Base-by-base conservation (phyloP, 768 basidiomycete genomes). In the Trametopsis cervina region DNA sequence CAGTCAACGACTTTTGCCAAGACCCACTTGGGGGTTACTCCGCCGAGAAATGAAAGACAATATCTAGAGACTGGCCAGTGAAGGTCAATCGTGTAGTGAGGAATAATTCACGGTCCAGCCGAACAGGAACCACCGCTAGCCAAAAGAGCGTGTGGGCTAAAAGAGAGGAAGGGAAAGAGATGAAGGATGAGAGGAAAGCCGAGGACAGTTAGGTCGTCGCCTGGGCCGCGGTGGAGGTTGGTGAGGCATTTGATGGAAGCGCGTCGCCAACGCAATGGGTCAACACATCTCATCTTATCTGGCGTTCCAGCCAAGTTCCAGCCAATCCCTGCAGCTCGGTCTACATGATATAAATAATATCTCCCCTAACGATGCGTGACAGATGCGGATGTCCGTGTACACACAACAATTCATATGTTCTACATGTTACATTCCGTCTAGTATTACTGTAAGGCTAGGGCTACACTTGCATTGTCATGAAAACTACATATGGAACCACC, bases 401-500 rank as follows among this genome's bases (percentile, higher is more conserved):
- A n/a, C n/a, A n/a, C n/a, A n/a, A n/a, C n/a, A n/a, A n/a, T n/a
- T n/a, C n/a, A n/a, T n/a, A n/a, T n/a, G n/a, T n/a, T n/a, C n/a
- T n/a, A n/a, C n/a, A n/a, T n/a, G n/a, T n/a, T n/a, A n/a, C n/a
- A n/a, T n/a, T n/a, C n/a, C n/a, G n/a, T n/a, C n/a, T n/a, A n/a
- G n/a, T n/a, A n/a, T n/a, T n/a, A n/a, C n/a, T n/a, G n/a, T n/a
- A n/a, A n/a, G 29, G 15, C 29, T 33, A 33, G 7, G 9, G 29
- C 29, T 33, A 33, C 29, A 33, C 15, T 11, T 20, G 5, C 41
- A 20, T 33, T 27, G 37, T 36, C 38, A 41, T 21, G 10, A 10
- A 43, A 24, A 25, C 49, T 70, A 83, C 49, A 76, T 64, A 51
- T 79, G 75, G 69, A 85, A 89, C 86, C 87, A 89, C 44, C 73